A percentile compares a stretch with the other conserved stretches of the same genome.
Conservation (phyloP, 116 monocot genomes). For the Thalassia testudinum region DNA sequence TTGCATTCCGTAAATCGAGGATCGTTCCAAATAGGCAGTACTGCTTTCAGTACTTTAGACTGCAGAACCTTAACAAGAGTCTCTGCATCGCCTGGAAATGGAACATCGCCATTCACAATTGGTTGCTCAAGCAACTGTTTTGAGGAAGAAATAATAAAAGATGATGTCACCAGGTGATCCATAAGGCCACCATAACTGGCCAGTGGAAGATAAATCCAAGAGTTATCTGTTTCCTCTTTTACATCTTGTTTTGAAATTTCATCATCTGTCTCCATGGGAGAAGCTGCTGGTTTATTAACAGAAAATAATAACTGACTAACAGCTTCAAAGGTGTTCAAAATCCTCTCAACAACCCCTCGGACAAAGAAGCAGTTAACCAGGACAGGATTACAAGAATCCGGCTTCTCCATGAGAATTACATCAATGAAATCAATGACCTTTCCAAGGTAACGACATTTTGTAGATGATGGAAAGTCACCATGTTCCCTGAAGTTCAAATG, state of each 20-base stretch:
- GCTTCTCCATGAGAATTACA: conserved; percentile 70
- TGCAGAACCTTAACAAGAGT: conserved; percentile 85
- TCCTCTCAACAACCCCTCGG: conserved; percentile 56
- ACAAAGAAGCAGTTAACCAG: conserved; percentile 76
- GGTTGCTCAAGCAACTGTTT: conserved; percentile 89
- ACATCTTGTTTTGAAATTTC: conserved; percentile 24
- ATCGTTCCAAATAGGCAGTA: conserved; percentile 92
- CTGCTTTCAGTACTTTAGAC: conserved; percentile 70
- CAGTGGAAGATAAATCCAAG: conserved; percentile 89
- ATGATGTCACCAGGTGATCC: conserved; percentile 92
- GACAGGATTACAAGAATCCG: conserved; percentile 87
- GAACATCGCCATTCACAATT: conserved; percentile 32
- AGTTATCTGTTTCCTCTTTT: conserved; percentile 36
- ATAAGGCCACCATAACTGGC: conserved; percentile 62
- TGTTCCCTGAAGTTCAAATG: conserved; percentile 76
- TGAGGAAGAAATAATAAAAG: conserved; percentile 57
- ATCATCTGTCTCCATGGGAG: conserved; percentile 93
- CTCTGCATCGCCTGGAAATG: conserved; percentile 62
- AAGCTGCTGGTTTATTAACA: conserved; percentile 64
- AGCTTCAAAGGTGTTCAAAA: conserved; percentile 88
- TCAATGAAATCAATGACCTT: conserved; percentile 87
- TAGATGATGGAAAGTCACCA: conserved; percentile 21
- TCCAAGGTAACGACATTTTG: conserved; percentile 92
- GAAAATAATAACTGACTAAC: conserved; percentile 81
- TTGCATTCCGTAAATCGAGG: conserved; percentile 72